Conservation (phyloP, 371 early-diverging fungal species). For the Syncephalastrum monosporum region DNA sequence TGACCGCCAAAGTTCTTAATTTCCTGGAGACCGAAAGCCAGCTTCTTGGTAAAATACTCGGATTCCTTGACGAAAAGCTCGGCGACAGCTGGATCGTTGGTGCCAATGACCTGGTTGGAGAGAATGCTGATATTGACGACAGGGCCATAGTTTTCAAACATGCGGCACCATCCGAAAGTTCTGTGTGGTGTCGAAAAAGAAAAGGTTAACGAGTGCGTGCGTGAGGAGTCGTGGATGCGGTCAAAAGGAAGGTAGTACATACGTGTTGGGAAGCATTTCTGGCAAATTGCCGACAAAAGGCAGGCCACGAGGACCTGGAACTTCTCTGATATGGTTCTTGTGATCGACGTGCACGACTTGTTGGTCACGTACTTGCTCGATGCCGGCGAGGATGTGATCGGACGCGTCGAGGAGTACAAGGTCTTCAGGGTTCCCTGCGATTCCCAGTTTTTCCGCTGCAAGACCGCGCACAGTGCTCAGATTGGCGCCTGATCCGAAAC, state of each 20-base stretch:
- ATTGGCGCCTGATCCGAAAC: conserved; percentile 23
- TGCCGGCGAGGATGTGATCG: conserved; percentile 19
- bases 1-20: conserved; percentile 39
- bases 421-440: conserved; percentile 15
- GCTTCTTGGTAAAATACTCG: conserved; percentile 45
- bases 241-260: conserved; percentile 5
- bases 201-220: not conserved
- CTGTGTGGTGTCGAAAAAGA: not conserved
- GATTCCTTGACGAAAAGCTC: conserved; percentile 36
- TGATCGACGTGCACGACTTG: conserved; percentile 27
- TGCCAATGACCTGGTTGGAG: conserved; percentile 14
- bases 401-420: conserved; percentile 16
- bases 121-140: conserved; percentile 19
- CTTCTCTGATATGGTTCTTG: conserved; percentile 18
- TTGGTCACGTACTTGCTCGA: conserved; percentile 24
- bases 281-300: conserved; percentile 30
- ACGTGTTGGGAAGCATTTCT: conserved; percentile 27
- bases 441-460: conserved; percentile 25
- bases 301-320: conserved; percentile 26
- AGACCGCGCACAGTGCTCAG: conserved; percentile 26
- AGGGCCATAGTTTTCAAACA: conserved; percentile 31
- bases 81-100: conserved; percentile 39
- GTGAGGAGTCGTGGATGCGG: not conserved
- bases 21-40: conserved; percentile 23
- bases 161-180: conserved; percentile 13